These are phyloP conservation scores for Synchytrium microbalum DNA, from an alignment of 371 early-diverging fungal genomes.

Conservation along the genomic window DNA sequence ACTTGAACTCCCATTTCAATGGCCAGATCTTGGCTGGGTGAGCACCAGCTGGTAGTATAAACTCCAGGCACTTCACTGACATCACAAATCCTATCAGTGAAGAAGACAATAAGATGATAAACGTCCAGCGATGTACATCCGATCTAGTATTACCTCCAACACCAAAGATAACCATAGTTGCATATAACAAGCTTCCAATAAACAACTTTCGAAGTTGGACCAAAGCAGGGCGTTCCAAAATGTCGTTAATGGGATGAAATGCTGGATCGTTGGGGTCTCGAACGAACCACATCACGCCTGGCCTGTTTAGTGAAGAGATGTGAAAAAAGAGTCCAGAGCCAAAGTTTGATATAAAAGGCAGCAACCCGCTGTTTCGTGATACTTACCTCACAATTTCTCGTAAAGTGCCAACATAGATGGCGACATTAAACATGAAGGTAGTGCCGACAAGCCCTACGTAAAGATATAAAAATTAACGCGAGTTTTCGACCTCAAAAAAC, in stretches of 20 bases:
- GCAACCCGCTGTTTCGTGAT: conserved; percentile 87
- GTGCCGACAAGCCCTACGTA: conserved; percentile 69
- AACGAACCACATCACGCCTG: conserved; percentile 92
- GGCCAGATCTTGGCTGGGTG: conserved; percentile 29
- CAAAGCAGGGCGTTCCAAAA: conserved; percentile 60
- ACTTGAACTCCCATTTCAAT: conserved; percentile 42
- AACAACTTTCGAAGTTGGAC: conserved; percentile 72
- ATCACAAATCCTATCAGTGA: conserved; percentile 12
- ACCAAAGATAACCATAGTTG: conserved; percentile 55
- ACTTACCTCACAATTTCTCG: conserved; percentile 78
- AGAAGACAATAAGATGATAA: neutral
- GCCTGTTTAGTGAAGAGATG: neutral
- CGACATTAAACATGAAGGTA: conserved; percentile 84
- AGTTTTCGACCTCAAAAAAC: neutral
- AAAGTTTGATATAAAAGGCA: conserved; percentile 79
- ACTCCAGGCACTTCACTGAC: conserved; percentile 11
- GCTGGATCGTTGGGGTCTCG: conserved; percentile 90
- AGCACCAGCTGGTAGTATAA: neutral
- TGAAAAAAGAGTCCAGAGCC: conserved; percentile 16
- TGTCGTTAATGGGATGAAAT: conserved; percentile 83
- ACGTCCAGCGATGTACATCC: conserved; percentile 6
- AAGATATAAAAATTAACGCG: neutral
- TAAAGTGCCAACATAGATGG: conserved; percentile 65
- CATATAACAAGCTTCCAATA: conserved; percentile 69
- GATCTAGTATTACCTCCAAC: conserved; percentile 44